Conservation (phyloP, 768 basidiomycete species). For the Naematelia encephala region DNA sequence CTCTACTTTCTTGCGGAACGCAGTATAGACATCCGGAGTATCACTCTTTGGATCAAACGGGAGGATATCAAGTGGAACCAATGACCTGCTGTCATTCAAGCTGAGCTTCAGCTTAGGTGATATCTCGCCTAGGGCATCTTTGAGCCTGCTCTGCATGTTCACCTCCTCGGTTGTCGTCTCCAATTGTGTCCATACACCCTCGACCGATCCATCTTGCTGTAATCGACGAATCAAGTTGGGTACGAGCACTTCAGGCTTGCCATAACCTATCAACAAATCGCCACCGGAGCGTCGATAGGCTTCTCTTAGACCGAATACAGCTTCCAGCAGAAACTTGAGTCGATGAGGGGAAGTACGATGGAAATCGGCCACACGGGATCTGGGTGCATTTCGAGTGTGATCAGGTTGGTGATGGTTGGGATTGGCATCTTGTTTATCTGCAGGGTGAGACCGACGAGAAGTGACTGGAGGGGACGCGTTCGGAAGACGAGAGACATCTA, state of each 20-base stretch:
- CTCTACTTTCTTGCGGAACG: conserved; percentile 54
- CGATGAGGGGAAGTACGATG: conserved; percentile 39
- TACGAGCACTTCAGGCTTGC: conserved; percentile 50
- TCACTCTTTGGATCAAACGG: conserved; percentile 40
- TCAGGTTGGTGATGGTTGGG: conserved; percentile 21
- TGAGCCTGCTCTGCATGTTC: conserved; percentile 16
- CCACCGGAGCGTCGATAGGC: conserved; percentile 35
- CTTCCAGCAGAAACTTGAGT: conserved; percentile 50
- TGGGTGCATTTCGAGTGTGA: conserved; percentile 20
- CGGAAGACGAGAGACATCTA: conserved; percentile 50
- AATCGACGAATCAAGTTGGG: conserved; percentile 44
- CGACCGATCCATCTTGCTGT: conserved; percentile 37
- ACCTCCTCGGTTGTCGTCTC: conserved; percentile 44
- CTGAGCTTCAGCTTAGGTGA: conserved; percentile 21
- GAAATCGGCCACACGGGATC: conserved; percentile 29
- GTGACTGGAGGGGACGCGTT: conserved; percentile 33
- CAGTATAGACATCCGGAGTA: conserved; percentile 53
- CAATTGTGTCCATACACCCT: conserved; percentile 48
- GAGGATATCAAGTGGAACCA: conserved; percentile 46
- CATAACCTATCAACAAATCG: conserved; percentile 52
- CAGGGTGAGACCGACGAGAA: not conserved
- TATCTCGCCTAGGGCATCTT: conserved; percentile 28
- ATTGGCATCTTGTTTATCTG: conserved; percentile 4
- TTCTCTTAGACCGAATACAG: conserved; percentile 48
- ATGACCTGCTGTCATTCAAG: conserved; percentile 43